Evolutionary conservation across 441 rosid species (phyloP), one percentile per base, ranked within the genome.

Genomic region (Omphalea diandra): DNA sequence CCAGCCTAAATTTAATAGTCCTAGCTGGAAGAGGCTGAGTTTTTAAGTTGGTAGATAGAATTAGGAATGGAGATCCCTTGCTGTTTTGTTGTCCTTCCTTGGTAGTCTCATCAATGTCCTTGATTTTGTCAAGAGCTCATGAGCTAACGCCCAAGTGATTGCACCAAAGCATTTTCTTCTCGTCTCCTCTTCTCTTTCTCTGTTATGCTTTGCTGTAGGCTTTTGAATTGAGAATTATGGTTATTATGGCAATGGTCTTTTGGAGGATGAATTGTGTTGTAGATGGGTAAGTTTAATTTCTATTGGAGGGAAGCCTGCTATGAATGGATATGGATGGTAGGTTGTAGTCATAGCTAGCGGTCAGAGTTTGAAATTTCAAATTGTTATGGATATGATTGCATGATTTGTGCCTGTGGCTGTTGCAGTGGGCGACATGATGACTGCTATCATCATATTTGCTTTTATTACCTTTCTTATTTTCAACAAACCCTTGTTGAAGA

Each of bases 181-280:
- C n/a, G n/a, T n/a, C n/a, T n/a, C n/a, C n/a, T n/a, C n/a, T 40
- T 10, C 29, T 27, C 15, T 8, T 29, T n/a, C 59, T 12, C 24
- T 35, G 15, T 35, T 0, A 36, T 27, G 33, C 26, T 59, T 9
- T 59, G 3, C 10, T 32, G 20, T 35, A 15, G 40, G 63, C 27
- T 33, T 57, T 36, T 35, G 27, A 35, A n/a, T 59, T 35, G 44
- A 59, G 20, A 35, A 35, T n/a, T 59, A 33, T 59, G 63, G 63
- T 59, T 14, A 10, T 59, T 59, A n/a, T 35, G 63, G 27, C 14
- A 35, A 15, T 59, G 46, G 17, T 0, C 7, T 9, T 44, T 59
- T 59, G 44, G 40, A 47, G 22, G 52, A 17, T 18, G 1, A 5
- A 18, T 17, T 47, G 7, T 47, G 52, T n/a, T 49, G 44, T 36